Evolutionary conservation across 2,329 filamentous ascomycete genomes (phyloP), one percentile per base, ranked within the genome.

Genomic region (Diaporthe longicolla): DNA sequence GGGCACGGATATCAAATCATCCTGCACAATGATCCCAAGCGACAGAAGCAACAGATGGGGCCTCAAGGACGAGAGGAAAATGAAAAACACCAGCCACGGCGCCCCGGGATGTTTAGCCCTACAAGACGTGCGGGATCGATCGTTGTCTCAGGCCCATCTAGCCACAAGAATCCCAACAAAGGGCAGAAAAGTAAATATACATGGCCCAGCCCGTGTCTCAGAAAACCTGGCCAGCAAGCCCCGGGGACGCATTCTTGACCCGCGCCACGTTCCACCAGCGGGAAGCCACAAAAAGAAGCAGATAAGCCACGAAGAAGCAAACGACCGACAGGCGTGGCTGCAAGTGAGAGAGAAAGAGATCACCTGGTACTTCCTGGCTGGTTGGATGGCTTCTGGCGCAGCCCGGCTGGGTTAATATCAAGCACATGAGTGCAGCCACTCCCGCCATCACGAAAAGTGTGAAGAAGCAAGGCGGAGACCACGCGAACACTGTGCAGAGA

Each of bases 1-100:
- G 52, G 89, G 78, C 0, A 87, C 88, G 77, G 87, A 89, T 35
- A 19, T n/a, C 54, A 43, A 43, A 35, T 52, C 37, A 26, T 32
- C 26, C 19, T 29, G 43, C 61, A 50, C 61, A 50, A 35, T 50
- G 11, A 40, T 15, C 37, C 45, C 29, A 8, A 66, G 63, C 45
- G 21, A 26, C 24, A 50, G 40, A 48, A 65, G 11, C 19, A 9
- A 48, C 24, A 17, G 40, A 8, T 4, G 4, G 48, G 45, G 48
- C 48, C 63, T 40, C 11, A 15, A 66, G 11, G 13, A 15, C 13
- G n/a, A 35, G 24, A 54, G 32, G 21, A 68, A 40, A 52, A 40
- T 5, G n/a, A 24, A 37, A 24, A 40, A 61, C 1, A 19, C 17
- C 40, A 43, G 32, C 32, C 63, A 68, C 11, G 63, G 45, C n/a